phyloP scores from a whole-genome alignment of 441 rosid genomes.

The Bocquillonia castaneifolia region DNA sequence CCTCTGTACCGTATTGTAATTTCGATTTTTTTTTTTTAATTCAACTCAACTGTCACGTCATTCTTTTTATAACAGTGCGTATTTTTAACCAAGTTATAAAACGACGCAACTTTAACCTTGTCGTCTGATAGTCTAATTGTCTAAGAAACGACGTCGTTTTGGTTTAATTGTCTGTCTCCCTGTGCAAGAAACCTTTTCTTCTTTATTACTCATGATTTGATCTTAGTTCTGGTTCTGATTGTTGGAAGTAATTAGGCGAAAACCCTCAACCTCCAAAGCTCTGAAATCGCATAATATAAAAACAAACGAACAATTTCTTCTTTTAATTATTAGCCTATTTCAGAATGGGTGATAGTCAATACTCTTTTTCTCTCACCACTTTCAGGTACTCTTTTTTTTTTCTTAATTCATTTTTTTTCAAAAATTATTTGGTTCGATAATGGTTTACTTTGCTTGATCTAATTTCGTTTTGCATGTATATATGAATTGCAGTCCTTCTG shows the following conservation, averaged over 20 bases:
- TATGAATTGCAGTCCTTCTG: conserved; percentile 68
- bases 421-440: neutral
- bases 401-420: neutral
- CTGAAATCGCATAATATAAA: no score
- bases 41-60: no score
- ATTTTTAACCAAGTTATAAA: no score
- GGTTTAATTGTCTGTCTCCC: conserved; percentile 11
- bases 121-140: no score
- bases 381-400: conserved; percentile 40
- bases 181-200: conserved; percentile 19
- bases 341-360: conserved; percentile 70
- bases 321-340: neutral
- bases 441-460: conserved; percentile 14
- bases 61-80: no score
- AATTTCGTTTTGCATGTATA: neutral
- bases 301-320: neutral
- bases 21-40: no score
- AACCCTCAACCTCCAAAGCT: neutral
- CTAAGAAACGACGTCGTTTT: neutral
- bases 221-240: neutral
- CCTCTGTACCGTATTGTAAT: no score
- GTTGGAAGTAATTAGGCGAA: neutral
- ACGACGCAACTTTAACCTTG: no score
- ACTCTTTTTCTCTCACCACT: conserved; percentile 70
- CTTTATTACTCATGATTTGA: no score